A percentile compares a stretch with the other conserved stretches of the same genome.
Conservation (phyloP, 2,329 filamentous ascomycete species). For the Tolypocladium ophioglossoides region DNA sequence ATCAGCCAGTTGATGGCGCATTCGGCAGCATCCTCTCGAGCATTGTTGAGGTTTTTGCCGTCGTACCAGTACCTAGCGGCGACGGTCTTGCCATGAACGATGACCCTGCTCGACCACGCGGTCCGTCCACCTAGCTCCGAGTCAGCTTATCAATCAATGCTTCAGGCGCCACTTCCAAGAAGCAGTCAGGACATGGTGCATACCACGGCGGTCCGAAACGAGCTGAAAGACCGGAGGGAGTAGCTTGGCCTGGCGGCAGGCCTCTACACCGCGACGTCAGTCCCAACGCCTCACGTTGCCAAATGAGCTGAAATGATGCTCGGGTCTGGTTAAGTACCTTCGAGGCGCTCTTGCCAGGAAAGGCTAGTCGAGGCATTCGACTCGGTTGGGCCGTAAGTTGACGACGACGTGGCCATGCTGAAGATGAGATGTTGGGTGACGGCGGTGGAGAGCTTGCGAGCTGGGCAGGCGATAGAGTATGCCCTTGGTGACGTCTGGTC, state of each 20-base stretch:
- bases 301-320: slow-evolving; percentile 1
- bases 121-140: slow-evolving; percentile 64
- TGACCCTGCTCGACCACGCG: slow-evolving; percentile 77
- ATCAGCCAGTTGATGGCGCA: slow-evolving; percentile 54
- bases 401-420: slow-evolving; percentile 14
- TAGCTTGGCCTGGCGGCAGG: slow-evolving; percentile 44
- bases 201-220: slow-evolving; percentile 67
- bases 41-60: slow-evolving; percentile 77
- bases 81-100: slow-evolving; percentile 54
- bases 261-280: slow-evolving; percentile 28
- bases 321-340: slow-evolving; percentile 27
- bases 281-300: slow-evolving; percentile 1
- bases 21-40: slow-evolving; percentile 85
- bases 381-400: slow-evolving; percentile 13
- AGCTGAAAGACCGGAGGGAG: slow-evolving; percentile 54
- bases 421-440: background rate
- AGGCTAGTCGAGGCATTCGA: slow-evolving; percentile 9
- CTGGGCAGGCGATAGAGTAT: background rate
- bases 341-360: slow-evolving; percentile 46
- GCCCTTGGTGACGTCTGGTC: background rate
- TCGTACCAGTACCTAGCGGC: slow-evolving; percentile 87
- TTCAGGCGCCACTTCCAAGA: background rate
- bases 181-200: slow-evolving; percentile 10
- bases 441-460: background rate
- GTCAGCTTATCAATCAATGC: background rate